Conservation (phyloP, 208 protist genomes). For the Porcisia hertigi region DNA sequence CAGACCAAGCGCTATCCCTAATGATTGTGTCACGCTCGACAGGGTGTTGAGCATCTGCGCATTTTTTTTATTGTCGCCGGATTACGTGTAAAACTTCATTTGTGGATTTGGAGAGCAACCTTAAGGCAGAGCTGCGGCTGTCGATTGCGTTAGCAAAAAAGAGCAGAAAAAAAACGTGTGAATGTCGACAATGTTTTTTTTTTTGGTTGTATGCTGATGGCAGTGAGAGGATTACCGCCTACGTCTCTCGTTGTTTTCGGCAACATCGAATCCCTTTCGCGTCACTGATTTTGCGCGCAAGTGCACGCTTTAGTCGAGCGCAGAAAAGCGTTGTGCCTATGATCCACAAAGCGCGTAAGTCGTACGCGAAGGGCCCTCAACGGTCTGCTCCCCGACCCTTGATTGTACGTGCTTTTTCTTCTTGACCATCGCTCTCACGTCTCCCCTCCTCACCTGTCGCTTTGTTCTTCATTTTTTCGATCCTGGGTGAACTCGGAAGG, state of each 20-base stretch:
- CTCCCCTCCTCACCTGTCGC: neutral
- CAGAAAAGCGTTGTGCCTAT: no score
- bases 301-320: neutral
- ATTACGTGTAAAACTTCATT: neutral
- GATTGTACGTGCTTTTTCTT: neutral
- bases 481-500: neutral
- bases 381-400: neutral
- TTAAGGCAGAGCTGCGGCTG: neutral
- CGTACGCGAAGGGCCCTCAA: neutral
- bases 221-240: neutral
- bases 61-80: neutral
- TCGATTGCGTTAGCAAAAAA: neutral
- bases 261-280: neutral
- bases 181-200: neutral
- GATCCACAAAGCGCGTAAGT: neutral
- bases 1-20: neutral
- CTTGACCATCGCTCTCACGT: neutral
- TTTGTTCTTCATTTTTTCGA: neutral
- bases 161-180: neutral
- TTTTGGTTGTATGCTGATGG: neutral
- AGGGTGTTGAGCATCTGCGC: neutral
- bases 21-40: neutral
- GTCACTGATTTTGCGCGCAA: neutral
- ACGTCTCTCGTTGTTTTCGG: no score
- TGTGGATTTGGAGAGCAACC: neutral